A percentile compares a stretch with the other conserved stretches of the same genome.
phyloP scores from a whole-genome alignment of 371 early-diverging fungal species.

The Nematocida sp. region DNA sequence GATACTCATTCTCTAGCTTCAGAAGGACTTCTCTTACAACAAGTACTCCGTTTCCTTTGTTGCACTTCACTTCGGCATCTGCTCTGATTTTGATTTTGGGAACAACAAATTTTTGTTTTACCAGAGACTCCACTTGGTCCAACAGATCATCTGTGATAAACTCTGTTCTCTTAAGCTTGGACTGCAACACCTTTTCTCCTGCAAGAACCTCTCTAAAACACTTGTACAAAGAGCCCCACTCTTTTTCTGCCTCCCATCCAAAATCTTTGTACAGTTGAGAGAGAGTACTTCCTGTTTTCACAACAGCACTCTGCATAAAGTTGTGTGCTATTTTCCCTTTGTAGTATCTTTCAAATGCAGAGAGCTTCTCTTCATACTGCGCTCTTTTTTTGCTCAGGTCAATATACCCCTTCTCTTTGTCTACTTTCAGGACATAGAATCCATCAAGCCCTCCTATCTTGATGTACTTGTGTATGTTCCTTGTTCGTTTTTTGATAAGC shows the following conservation, averaged over 20 bases:
- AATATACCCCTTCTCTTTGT: conserved; percentile 97
- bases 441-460: conserved; percentile 90
- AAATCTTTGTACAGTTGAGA: conserved; percentile 77
- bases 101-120: conserved; percentile 57
- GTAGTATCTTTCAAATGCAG: conserved; percentile 85
- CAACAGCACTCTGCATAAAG: conserved; percentile 78
- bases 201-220: conserved; percentile 73
- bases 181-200: conserved; percentile 53
- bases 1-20: conserved; percentile 76
- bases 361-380: conserved; percentile 81
- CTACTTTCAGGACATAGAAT: conserved; percentile 88
- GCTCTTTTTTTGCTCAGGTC: conserved; percentile 94
- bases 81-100: conserved; percentile 57
- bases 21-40: conserved; percentile 82
- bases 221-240: conserved; percentile 90
- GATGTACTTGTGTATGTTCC: conserved; percentile 89
- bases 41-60: conserved; percentile 86
- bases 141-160: conserved; percentile 41
- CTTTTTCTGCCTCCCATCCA: conserved; percentile 91
- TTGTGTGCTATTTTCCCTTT: conserved; percentile 82
- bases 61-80: conserved; percentile 91
- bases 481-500: conserved; percentile 86
- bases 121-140: conserved; percentile 42
- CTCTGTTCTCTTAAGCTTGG: conserved; percentile 29
- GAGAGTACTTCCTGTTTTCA: conserved; percentile 71